Conservation (phyloP, 2,329 filamentous ascomycete species). For the Emmonsiellopsis sp. region DNA sequence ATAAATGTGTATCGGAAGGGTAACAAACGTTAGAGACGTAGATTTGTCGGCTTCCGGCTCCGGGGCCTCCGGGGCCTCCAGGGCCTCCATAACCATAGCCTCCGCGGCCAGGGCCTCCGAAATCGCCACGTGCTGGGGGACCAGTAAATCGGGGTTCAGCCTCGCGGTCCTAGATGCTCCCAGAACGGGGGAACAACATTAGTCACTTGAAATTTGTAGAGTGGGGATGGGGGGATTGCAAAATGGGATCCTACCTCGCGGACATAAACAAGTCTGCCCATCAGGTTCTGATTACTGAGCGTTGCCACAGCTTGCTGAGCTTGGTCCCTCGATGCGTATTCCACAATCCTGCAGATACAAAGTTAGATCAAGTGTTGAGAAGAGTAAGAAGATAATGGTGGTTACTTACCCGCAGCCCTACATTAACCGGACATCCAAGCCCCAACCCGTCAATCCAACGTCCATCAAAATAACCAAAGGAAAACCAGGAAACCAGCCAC, state of each 20-base stretch:
- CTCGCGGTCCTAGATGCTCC: constrained; percentile 73
- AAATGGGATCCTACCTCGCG: constrained; percentile 59
- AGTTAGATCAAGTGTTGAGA: constrained; percentile 2
- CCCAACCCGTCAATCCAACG: constrained; percentile 99
- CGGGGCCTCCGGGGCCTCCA: constrained; percentile 29
- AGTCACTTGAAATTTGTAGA: constrained; percentile 4
- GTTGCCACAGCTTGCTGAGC: constrained; percentile 94
- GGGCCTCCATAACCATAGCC: constrained; percentile 41
- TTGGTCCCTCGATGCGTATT: constrained; percentile 99
- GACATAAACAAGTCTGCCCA: constrained; percentile 97
- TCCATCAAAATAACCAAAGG: constrained; percentile 61
- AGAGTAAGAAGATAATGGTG: background rate
- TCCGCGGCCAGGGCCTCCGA: constrained; percentile 44
- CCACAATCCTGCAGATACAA: constrained; percentile 70
- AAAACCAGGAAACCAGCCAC: constrained; percentile 68
- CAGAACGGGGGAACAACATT: background rate
- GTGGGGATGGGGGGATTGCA: background rate
- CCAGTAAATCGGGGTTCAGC: constrained; percentile 93
- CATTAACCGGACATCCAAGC: constrained; percentile 76
- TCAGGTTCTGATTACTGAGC: constrained; percentile 97
- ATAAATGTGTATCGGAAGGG: constrained; percentile 20
- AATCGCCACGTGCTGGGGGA: constrained; percentile 57
- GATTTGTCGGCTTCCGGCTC: constrained; percentile 72
- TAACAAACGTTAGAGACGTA: constrained; percentile 95
- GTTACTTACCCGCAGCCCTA: constrained; percentile 98